phyloP scores from a whole-genome alignment of 371 early-diverging fungal species.

The Mucor ambiguus region DNA sequence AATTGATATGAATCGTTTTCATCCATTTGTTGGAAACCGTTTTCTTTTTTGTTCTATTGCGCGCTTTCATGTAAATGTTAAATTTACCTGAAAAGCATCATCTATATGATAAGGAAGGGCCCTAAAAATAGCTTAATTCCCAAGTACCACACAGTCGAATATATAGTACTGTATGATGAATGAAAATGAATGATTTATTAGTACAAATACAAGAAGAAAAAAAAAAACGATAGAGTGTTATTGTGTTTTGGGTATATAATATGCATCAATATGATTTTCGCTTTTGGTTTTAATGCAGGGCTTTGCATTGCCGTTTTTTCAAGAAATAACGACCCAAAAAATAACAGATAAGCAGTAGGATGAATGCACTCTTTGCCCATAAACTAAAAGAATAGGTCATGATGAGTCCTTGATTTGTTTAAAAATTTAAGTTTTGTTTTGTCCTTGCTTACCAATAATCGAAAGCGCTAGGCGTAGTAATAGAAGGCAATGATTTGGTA shows the following conservation, averaged over 20 bases:
- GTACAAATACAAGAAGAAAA: neutral
- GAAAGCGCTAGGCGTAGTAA: neutral
- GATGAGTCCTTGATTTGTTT: neutral
- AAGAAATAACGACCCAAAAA: neutral
- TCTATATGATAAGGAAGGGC: too few relatives aligned
- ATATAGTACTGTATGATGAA: neutral
- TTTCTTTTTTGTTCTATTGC: too few relatives aligned
- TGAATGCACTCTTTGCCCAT: neutral
- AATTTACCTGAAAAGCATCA: too few relatives aligned
- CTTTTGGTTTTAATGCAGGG: neutral
- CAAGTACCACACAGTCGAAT: too few relatives aligned
- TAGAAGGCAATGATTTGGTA: neutral
- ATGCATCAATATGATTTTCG: neutral
- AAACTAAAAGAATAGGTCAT: neutral
- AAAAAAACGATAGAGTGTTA: neutral
- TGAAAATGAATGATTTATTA: neutral
- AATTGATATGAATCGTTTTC: too few relatives aligned
- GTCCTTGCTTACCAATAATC: constrained; percentile 4
- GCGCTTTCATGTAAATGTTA: too few relatives aligned
- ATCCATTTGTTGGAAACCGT: neutral
- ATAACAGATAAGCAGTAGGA: neutral
- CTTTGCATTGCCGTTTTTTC: neutral
- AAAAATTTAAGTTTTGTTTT: neutral
- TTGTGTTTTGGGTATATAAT: neutral
- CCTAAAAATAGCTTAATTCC: too few relatives aligned